These are phyloP conservation scores for Ceratocystis lukuohia DNA, from an alignment of 2,329 filamentous ascomycete species.

Conservation along the genomic window DNA sequence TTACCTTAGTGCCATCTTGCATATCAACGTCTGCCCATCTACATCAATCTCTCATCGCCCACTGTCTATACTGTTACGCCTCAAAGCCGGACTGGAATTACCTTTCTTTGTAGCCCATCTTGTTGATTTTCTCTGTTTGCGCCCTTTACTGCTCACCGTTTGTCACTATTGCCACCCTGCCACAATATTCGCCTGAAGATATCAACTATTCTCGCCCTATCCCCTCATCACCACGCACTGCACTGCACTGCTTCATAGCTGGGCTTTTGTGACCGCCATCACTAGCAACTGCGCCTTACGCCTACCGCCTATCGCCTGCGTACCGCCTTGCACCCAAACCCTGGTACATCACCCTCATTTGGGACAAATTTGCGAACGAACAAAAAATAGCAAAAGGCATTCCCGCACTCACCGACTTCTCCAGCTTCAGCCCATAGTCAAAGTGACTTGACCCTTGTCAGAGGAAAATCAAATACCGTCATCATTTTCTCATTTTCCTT, in stretches of 20 bases:
- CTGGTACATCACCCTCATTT: neutral
- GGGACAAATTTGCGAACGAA: neutral
- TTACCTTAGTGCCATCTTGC: no score
- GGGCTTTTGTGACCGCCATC: neutral
- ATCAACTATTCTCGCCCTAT: neutral
- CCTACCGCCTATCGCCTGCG: neutral
- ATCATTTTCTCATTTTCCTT: neutral
- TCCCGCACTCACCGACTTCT: slow-evolving; percentile 1
- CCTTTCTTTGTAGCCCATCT: neutral
- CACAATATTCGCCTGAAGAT: neutral
- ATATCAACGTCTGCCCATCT: neutral
- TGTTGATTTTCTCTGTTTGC: neutral
- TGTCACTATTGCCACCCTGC: neutral
- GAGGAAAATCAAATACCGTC: neutral
- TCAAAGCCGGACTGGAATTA: neutral
- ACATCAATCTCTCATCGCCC: neutral
- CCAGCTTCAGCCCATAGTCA: neutral
- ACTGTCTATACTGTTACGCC: neutral
- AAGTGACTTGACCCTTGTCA: neutral
- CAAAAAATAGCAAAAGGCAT: neutral
- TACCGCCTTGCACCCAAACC: neutral
- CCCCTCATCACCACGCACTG: neutral
- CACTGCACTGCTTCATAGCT: neutral
- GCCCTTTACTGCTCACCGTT: neutral
- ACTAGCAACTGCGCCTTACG: neutral